A percentile compares a stretch with the other conserved stretches of the same genome.
Evolutionary conservation across 2,329 filamentous ascomycete species (phyloP).

Genomic region (Xylaria sp.): DNA sequence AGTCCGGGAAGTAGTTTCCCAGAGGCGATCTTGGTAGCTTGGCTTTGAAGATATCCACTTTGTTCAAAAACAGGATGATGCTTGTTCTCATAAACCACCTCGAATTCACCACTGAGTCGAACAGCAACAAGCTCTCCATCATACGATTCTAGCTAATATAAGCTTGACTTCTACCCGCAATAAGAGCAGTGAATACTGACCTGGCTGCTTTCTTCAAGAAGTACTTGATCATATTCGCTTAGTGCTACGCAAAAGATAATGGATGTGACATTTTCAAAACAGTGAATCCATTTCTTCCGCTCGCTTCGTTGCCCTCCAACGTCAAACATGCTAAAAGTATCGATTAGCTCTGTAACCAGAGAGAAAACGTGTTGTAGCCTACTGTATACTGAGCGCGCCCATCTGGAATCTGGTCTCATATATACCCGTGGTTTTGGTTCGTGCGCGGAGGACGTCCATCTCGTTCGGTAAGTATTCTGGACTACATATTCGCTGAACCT

Average conservation of each 20-base stretch:
- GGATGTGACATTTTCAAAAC: constrained; percentile 98
- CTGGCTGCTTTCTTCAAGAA: constrained; percentile 97
- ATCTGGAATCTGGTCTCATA: constrained; percentile 99
- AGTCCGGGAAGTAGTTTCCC: constrained; percentile 96
- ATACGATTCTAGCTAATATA: constrained; percentile 82
- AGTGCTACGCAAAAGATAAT: constrained; percentile 99
- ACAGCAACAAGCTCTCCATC: constrained; percentile 97
- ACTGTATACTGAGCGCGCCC: constrained; percentile 99
- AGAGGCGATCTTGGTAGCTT: constrained; percentile 91
- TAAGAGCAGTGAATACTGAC: constrained; percentile 59
- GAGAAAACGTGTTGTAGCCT: constrained; percentile 52
- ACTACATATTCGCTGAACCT: constrained; percentile 84
- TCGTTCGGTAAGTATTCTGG: constrained; percentile 91
- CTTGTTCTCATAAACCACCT: constrained; percentile 99
- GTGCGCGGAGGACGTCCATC: constrained; percentile 91
- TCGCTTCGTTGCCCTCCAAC: constrained; percentile 97
- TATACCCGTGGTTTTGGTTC: constrained; percentile 98
- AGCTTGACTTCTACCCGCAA: not conserved
- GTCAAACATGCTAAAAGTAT: constrained; percentile 88
- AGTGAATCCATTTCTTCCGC: constrained; percentile 99
- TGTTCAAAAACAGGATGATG: constrained; percentile 98
- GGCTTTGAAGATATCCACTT: constrained; percentile 97
- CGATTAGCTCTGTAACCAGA: constrained; percentile 15
- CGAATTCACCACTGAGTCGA: constrained; percentile 98
- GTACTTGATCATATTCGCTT: constrained; percentile 97